phyloP scores from a whole-genome alignment of 768 basidiomycete species.

The Suillus weaverae region DNA sequence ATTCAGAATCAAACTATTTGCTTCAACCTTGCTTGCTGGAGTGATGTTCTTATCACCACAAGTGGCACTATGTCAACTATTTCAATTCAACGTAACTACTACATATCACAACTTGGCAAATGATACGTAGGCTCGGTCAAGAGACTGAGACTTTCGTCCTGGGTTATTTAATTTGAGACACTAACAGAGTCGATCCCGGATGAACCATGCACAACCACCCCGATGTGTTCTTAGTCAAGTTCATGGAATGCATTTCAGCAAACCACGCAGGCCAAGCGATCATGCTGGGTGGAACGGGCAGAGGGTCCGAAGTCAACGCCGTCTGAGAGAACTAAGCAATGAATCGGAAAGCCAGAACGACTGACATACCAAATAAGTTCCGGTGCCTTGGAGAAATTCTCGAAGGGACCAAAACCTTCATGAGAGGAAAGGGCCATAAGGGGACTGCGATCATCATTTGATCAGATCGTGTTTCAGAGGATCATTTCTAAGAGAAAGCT shows the following conservation, averaged over 20 bases:
- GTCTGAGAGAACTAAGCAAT: neutral
- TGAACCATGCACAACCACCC: neutral
- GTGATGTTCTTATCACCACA: neutral
- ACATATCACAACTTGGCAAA: constrained; percentile 8
- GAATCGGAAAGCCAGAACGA: neutral
- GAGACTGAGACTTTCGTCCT: constrained; percentile 5
- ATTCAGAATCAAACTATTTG: neutral
- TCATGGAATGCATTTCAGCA: neutral
- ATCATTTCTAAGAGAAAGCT: neutral
- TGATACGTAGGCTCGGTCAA: constrained; percentile 4
- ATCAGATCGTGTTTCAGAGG: neutral
- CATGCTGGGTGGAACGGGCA: neutral
- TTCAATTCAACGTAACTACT: constrained; percentile 4
- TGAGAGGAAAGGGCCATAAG: neutral
- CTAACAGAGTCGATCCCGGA: neutral
- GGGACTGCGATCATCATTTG: neutral
- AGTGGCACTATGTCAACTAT: neutral
- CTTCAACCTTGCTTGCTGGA: no score
- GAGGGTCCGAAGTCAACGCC: neutral
- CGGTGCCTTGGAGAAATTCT: neutral
- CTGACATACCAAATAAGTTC: neutral
- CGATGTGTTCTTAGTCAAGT: neutral
- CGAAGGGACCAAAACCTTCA: neutral
- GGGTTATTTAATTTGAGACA: constrained; percentile 11
- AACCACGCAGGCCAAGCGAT: neutral